Conservation (phyloP, 208 protist genomes). For the Crithidia thermophila region DNA sequence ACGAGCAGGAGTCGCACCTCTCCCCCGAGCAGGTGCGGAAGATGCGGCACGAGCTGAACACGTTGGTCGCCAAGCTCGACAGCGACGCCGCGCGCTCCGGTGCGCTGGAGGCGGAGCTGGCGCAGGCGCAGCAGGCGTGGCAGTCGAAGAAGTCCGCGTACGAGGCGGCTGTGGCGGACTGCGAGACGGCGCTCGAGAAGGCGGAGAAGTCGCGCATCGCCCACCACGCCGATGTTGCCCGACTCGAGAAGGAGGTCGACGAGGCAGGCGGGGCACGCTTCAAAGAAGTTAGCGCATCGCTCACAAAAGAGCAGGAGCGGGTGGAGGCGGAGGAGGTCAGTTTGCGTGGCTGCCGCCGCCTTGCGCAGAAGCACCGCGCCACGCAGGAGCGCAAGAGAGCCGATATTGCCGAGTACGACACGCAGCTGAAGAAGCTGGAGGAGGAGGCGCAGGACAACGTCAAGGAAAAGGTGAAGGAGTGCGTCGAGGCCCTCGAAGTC, state of each 20-base stretch:
- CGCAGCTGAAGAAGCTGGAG: conserved; percentile 58
- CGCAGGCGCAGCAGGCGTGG: conserved; percentile 28
- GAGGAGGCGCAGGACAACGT: conserved; percentile 63
- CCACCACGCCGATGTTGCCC: conserved; percentile 53
- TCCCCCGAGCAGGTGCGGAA: conserved; percentile 56
- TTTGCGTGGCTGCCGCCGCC: conserved; percentile 61
- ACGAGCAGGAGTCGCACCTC: conserved; percentile 57
- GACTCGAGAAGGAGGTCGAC: conserved; percentile 79
- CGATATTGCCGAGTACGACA: conserved; percentile 64
- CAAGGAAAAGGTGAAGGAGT: conserved; percentile 55
- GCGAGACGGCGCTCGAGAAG: conserved; percentile 34
- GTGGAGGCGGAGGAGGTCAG: conserved; percentile 77
- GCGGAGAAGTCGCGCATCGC: conserved; percentile 48
- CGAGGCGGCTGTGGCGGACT: conserved; percentile 35
- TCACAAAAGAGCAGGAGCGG: conserved; percentile 67
- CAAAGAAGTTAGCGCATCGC: conserved; percentile 55
- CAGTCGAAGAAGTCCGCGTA: conserved; percentile 29
- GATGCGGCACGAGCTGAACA: conserved; percentile 51
- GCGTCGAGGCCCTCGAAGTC: conserved; percentile 50
- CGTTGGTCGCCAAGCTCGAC: conserved; percentile 51
- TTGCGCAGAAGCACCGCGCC: conserved; percentile 69
- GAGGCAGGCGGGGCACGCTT: conserved; percentile 72
- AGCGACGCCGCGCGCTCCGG: conserved; percentile 40
- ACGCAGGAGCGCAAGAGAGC: conserved; percentile 70
- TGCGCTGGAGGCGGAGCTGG: conserved; percentile 43